Evolutionary conservation across 306 rosid genomes (phyloP).

Genomic region (Citrullus colocynthis): DNA sequence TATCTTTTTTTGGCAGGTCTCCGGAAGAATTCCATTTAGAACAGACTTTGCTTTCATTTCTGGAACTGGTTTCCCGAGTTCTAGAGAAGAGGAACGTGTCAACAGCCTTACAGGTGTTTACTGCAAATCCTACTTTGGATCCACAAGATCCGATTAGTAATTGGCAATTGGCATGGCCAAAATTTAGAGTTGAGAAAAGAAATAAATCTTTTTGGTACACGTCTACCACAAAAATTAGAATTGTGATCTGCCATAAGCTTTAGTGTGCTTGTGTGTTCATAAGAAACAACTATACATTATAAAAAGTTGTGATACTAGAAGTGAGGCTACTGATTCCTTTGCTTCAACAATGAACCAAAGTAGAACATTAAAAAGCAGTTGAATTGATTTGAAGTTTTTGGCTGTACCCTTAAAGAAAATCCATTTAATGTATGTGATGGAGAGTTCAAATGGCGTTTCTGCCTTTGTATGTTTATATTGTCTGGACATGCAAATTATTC

Average conservation of each 20-base stretch:
- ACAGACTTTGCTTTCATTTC: conserved; percentile 64
- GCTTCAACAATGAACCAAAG: neutral
- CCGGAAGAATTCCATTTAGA: conserved; percentile 65
- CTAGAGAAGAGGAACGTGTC: conserved; percentile 16
- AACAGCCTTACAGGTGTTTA: conserved; percentile 63
- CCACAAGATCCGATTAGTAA: conserved; percentile 19
- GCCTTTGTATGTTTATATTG: neutral
- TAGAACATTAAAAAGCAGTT: neutral
- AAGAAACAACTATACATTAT: neutral
- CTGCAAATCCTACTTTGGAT: conserved; percentile 15
- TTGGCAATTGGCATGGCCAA: neutral
- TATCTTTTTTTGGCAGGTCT: conserved; percentile 37
- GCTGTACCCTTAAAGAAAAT: neutral
- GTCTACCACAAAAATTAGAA: neutral
- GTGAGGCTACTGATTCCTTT: neutral
- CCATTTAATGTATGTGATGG: neutral
- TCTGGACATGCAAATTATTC: neutral
- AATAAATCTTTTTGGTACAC: neutral
- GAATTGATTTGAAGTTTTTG: neutral
- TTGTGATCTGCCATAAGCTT: neutral
- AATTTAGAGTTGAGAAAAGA: neutral
- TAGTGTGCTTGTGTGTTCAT: neutral
- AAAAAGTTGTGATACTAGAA: neutral
- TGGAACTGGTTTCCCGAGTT: conserved; percentile 33
- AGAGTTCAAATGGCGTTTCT: neutral